Base-by-base conservation (phyloP, 108 stramenopile genomes). In the Cylindrotheca closterium region DNA sequence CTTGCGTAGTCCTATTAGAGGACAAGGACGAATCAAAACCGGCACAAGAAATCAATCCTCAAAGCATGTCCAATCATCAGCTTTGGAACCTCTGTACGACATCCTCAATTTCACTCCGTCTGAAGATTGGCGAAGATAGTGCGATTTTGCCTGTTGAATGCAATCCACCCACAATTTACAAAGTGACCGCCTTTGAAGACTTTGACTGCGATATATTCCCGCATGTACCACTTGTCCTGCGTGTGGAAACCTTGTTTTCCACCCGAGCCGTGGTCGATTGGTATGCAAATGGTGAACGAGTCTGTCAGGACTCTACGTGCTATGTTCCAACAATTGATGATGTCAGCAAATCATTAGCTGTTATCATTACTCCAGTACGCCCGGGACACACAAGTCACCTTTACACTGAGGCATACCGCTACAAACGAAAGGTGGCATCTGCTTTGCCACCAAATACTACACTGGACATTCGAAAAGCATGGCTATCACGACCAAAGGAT, bases 141-240 rank as follows among this genome's bases (percentile, higher is more conserved):
- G 58, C 79, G 17, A 70, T 51, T 1, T 42, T 83, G 4, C 34
- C 70, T 5, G 61, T 86, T 19, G 71, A 73, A 49, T 65, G 58
- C 3, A 82, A 79, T 57, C 83, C 83, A 31, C 88, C 88, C 1
- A 75, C 81, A 17, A 68, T 89, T 23, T 47, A 79, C 0, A 33
- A 64, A 0, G 79, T 86, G 0, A 18, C 71, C 34, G 84, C 83
- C 23, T 91, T 88, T 68, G 85, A 83, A 50, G 68, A 73, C 0
- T 86, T 88, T 60, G 64, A 54, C 3, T 51, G 63, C 23, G 57
- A 72, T 12, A 27, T 91, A 21, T 91, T 85, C 58, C 70, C 59
- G 4, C 68, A 67, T 2, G 79, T 86, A 0, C 82, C 85, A 4
- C n/a, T 88, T 0, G 74, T 80, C 1, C 55, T 91, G 2, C 59